Percentiles rank a stretch among this genome's conserved stretches.
These are phyloP conservation scores for Aspergillus taichungensis DNA, from an alignment of 495 filamentous ascomycete genomes.

Conservation along the genomic window DNA sequence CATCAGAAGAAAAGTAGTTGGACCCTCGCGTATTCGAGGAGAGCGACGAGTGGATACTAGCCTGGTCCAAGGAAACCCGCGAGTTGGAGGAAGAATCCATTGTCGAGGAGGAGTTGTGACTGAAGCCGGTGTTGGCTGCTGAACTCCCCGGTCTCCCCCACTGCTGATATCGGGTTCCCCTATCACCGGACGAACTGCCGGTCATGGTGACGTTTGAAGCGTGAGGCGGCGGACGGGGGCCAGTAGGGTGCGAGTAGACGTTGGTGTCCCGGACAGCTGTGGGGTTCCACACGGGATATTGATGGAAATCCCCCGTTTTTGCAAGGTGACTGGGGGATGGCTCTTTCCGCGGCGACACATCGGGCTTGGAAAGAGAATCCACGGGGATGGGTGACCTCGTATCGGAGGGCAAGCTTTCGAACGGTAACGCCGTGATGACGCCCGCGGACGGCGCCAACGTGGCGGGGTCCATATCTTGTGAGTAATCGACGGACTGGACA, in stretches of 20 bases:
- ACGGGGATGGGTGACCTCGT: constrained; percentile 61
- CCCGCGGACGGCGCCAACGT: constrained; percentile 71
- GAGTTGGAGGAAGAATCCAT: constrained; percentile 62
- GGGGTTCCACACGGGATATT: constrained; percentile 72
- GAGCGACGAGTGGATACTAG: constrained; percentile 52
- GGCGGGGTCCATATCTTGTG: constrained; percentile 35
- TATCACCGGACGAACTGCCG: constrained; percentile 53
- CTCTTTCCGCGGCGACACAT: constrained; percentile 59
- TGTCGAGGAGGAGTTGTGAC: constrained; percentile 60
- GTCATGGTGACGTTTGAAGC: constrained; percentile 56
- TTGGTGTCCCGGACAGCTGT: constrained; percentile 32
- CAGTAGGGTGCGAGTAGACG: constrained; percentile 50
- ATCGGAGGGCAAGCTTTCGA: constrained; percentile 64
- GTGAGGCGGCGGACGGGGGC: constrained; percentile 63
- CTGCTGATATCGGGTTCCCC: constrained; percentile 60
- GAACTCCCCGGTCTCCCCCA: constrained; percentile 54
- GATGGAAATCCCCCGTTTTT: constrained; percentile 77
- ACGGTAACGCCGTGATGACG: constrained; percentile 82
- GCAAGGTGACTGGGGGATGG: constrained; percentile 75
- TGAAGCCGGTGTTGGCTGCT: constrained; percentile 43
- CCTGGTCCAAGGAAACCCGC: constrained; percentile 60
- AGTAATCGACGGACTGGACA: constrained; percentile 58
- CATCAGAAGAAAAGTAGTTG: constrained; percentile 52
- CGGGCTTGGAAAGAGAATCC: constrained; percentile 65
- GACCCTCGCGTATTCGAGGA: constrained; percentile 53